Evolutionary conservation across 257 asterid genomes (phyloP), one percentile per base, ranked within the genome.

Genomic region (Dorcoceras hygrometricum): DNA sequence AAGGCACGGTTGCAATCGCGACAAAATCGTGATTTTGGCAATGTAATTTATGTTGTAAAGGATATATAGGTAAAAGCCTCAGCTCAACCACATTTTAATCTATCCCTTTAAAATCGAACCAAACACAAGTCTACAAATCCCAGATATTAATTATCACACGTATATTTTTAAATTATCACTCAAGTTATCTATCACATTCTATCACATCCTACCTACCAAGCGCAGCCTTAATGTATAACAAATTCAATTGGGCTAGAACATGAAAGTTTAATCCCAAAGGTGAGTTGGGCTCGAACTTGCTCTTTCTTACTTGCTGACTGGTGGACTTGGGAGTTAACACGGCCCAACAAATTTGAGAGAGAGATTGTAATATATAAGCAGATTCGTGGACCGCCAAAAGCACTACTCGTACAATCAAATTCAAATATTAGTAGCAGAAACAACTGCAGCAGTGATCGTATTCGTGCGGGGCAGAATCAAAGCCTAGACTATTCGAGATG

Each of bases 401-500:
- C 51, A 12, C 19, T 39, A 12, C 51, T 39, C 3, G n/a, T 43
- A 12, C 48, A 11, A 6, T 29, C 43, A 34, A 1, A 34, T 43
- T 43, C 51, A 43, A 43, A 43, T 43, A 3, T 43, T 8, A 43
- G 51, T 43, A 43, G 51, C 51, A 6, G 51, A 43, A 43, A 43
- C 51, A 0, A 46, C 53, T 4, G 19, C 53, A 46, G 53, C 20
- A 46, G 22, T 22, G 54, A 46, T 46, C 22, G 22, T 22, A 22
- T 14, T 46, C 22, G 22, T 46, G 22, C 54, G 54, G 3, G 20
- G 54, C 43, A 29, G 69, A 27, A 50, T 59, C 19, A 48, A 57
- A 69, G 59, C 63, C 23, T 71, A 28, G 28, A 55, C 23, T 5
- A 70, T 57, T 68, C 69, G 65, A 51, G 70, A 89, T 89, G 96